Evolutionary conservation across 495 filamentous ascomycete species (phyloP).

Genomic region (Trichocladium antarcticum): DNA sequence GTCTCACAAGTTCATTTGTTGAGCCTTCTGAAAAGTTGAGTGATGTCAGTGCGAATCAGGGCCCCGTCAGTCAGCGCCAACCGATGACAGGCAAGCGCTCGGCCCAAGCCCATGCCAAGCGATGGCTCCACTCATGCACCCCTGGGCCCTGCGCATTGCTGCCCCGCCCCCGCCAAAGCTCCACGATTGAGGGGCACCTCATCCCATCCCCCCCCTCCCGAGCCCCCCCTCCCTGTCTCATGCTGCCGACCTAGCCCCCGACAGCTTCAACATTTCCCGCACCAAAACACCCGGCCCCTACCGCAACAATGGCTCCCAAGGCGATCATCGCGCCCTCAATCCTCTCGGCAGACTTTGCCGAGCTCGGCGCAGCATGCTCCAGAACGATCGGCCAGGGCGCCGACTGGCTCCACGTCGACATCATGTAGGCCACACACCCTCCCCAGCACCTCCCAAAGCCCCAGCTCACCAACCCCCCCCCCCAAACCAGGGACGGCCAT

Average conservation of each 20-base stretch:
- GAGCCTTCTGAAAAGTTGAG: slow-evolving; percentile 1
- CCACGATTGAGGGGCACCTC: neutral
- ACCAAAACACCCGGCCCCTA: neutral
- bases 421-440: slow-evolving; percentile 47
- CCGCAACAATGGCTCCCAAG: slow-evolving; percentile 58
- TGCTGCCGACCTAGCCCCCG: no score
- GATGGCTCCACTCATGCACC: neutral
- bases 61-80: no score
- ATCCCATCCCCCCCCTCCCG: neutral
- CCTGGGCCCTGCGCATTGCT: neutral
- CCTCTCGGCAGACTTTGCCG: slow-evolving; percentile 87
- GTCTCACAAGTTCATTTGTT: slow-evolving; percentile 1
- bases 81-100: no score
- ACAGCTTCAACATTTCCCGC: neutral
- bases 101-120: neutral
- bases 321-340: slow-evolving; percentile 96
- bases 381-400: slow-evolving; percentile 71
- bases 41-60: slow-evolving; percentile 10
- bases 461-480: neutral
- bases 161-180: slow-evolving; percentile 10
- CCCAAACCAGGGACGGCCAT: slow-evolving; percentile 58
- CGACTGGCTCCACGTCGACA: slow-evolving; percentile 85
- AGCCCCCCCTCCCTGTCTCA: neutral
- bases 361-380: slow-evolving; percentile 72
- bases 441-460: neutral